A percentile compares a stretch with the other conserved stretches of the same genome.
Evolutionary conservation across 257 asterid genomes (phyloP).

Genomic region (Solanum peruvianum): DNA sequence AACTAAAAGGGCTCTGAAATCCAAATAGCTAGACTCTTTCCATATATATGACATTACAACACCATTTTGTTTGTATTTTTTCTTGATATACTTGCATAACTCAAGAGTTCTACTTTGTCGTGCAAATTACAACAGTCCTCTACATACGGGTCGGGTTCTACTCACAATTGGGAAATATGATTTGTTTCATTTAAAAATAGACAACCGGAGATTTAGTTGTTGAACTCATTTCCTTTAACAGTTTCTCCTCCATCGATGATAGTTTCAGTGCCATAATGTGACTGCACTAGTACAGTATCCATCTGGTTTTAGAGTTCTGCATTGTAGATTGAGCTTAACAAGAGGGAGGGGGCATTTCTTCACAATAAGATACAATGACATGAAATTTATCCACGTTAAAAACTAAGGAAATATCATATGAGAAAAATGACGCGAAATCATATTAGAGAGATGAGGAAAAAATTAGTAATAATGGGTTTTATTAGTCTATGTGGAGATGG

Average conservation of each 20-base stretch:
- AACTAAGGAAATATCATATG: too few species aligned
- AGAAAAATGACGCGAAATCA: too few species aligned
- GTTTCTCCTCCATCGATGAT: constrained; percentile 29
- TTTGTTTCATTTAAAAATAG: constrained; percentile 73
- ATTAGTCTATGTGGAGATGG: too few species aligned
- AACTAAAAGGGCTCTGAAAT: neutral
- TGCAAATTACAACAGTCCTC: neutral
- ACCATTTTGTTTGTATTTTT: neutral
- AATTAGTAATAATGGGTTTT: too few species aligned
- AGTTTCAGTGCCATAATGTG: constrained; percentile 63
- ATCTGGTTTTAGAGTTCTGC: neutral
- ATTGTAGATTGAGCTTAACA: neutral
- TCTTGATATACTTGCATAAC: neutral
- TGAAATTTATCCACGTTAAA: too few species aligned
- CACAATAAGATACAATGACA: neutral
- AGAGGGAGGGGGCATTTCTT: neutral
- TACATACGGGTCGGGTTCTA: neutral
- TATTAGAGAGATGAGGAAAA: too few species aligned
- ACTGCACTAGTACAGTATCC: constrained; percentile 61
- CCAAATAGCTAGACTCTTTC: neutral
- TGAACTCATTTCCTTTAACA: constrained; percentile 59
- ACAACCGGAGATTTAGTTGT: constrained; percentile 76
- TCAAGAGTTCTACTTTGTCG: neutral
- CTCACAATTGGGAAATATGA: constrained; percentile 56
- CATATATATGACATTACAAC: neutral